These are phyloP conservation scores for Tricholoma sp. DNA, from an alignment of 768 basidiomycete species.

Conservation along the genomic window DNA sequence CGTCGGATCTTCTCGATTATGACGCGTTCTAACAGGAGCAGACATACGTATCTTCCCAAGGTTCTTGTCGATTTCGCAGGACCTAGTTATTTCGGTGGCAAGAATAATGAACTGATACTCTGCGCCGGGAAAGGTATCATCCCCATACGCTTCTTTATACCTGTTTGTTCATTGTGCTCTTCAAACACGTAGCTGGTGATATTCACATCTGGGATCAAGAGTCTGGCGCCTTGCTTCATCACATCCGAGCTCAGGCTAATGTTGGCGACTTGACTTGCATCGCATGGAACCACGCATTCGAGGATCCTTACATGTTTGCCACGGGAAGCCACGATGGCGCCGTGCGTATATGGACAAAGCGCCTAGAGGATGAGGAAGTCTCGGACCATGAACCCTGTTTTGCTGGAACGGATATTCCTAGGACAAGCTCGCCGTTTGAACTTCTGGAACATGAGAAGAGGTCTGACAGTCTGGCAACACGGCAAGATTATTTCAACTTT, in stretches of 20 bases:
- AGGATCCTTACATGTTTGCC: conserved; percentile 68
- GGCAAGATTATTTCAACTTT: conserved; percentile 7
- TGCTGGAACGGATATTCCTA: conserved; percentile 4
- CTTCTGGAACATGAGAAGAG: conserved; percentile 11
- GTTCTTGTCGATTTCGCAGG: conserved; percentile 69
- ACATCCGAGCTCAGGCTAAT: conserved; percentile 56
- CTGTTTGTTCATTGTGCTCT: neutral
- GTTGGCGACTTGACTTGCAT: conserved; percentile 75
- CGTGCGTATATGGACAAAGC: conserved; percentile 67
- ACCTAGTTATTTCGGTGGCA: conserved; percentile 78
- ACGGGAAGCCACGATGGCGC: conserved; percentile 76
- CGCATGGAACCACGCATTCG: conserved; percentile 70
- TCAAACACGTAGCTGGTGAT: conserved; percentile 53
- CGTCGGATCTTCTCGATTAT: conserved; percentile 9
- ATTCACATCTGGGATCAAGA: conserved; percentile 87
- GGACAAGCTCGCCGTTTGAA: conserved; percentile 16
- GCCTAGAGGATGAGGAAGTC: conserved; percentile 15
- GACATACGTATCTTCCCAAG: conserved; percentile 75
- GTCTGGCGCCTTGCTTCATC: conserved; percentile 66
- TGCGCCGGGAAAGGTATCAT: conserved; percentile 67
- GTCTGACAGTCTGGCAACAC: conserved; percentile 1
- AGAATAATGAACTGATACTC: conserved; percentile 71
- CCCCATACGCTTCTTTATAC: conserved; percentile 1
- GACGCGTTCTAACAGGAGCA: conserved; percentile 13
- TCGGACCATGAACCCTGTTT: neutral